These are phyloP conservation scores for Fusarium guadeloupense DNA, from an alignment of 2,329 filamentous ascomycete species.

Conservation along the genomic window DNA sequence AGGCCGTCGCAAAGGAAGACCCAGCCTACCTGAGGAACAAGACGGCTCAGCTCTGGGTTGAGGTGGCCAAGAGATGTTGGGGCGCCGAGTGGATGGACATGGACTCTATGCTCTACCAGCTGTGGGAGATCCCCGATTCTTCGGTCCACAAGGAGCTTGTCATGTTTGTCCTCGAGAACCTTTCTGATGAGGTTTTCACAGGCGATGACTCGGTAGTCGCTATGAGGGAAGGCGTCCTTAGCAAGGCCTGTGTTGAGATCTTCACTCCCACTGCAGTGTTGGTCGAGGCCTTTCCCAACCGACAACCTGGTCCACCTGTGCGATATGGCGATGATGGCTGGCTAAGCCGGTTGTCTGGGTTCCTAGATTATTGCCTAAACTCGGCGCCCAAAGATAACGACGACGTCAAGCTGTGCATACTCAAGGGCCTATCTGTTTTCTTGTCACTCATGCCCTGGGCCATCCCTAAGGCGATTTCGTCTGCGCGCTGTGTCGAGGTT, in stretches of 20 bases:
- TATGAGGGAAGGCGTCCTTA: conserved; percentile 83
- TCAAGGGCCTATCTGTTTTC: conserved; percentile 81
- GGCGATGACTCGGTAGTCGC: conserved; percentile 88
- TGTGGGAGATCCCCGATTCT: conserved; percentile 79
- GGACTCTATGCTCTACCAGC: conserved; percentile 81
- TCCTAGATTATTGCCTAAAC: conserved; percentile 77
- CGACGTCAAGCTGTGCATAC: conserved; percentile 73
- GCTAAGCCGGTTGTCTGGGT: conserved; percentile 78
- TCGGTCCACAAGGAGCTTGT: conserved; percentile 83
- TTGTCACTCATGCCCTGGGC: conserved; percentile 87
- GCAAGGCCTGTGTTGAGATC: conserved; percentile 90
- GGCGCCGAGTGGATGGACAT: conserved; percentile 93
- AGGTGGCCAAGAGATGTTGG: conserved; percentile 93
- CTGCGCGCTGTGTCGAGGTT: conserved; percentile 73
- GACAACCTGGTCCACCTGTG: conserved; percentile 73
- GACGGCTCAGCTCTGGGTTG: conserved; percentile 92
- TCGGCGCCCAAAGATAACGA: conserved; percentile 71
- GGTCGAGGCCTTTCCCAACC: conserved; percentile 76
- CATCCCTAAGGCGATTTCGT: conserved; percentile 81
- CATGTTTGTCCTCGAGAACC: conserved; percentile 84
- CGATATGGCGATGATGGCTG: conserved; percentile 86
- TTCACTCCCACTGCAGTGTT: conserved; percentile 84
- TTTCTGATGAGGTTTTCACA: conserved; percentile 94
- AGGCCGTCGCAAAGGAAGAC: conserved; percentile 75
- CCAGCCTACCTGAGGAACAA: conserved; percentile 91